Evolutionary conservation across 805 yeast genomes (phyloP).

Genomic region (Wickerhamomyces tratensis): DNA sequence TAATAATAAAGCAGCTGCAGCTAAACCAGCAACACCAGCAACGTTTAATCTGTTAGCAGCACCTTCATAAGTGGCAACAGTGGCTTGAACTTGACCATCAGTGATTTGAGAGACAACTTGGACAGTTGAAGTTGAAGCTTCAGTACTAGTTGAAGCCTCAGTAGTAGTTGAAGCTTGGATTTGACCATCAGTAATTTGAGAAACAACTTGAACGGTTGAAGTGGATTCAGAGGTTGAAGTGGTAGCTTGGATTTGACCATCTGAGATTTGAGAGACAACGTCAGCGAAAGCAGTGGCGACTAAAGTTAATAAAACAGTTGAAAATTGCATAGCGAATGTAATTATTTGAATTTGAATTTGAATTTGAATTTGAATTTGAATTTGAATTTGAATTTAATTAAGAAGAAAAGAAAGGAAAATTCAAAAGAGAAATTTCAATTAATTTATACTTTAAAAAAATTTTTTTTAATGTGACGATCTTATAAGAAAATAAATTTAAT

Average conservation of each 20-base stretch:
- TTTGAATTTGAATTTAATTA: too few relatives aligned
- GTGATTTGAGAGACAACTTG: conserved; percentile 35
- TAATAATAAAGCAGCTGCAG: neutral
- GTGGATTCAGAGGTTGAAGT: conserved; percentile 9
- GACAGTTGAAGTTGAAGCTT: conserved; percentile 25
- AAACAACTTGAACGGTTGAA: conserved; percentile 12
- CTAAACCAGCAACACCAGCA: neutral
- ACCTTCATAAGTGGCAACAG: conserved; percentile 6
- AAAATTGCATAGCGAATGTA: conserved; percentile 8
- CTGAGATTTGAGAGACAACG: conserved; percentile 29
- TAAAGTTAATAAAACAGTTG: conserved; percentile 4
- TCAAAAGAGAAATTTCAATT: too few relatives aligned
- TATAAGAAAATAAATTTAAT: too few relatives aligned
- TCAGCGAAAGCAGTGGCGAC: conserved; percentile 19
- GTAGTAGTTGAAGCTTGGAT: conserved; percentile 20
- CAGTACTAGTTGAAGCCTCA: conserved; percentile 28
- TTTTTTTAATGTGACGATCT: too few relatives aligned
- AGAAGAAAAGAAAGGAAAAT: too few relatives aligned
- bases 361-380: too few relatives aligned
- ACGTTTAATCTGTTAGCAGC: neutral
- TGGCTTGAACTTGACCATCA: conserved; percentile 35
- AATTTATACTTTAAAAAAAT: too few relatives aligned
- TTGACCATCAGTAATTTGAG: conserved; percentile 22
- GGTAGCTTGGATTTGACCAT: conserved; percentile 30
- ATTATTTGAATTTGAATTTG: too few relatives aligned